These are phyloP conservation scores for Teunomyces funiuensis DNA, from an alignment of 805 yeast genomes.

Conservation along the genomic window DNA sequence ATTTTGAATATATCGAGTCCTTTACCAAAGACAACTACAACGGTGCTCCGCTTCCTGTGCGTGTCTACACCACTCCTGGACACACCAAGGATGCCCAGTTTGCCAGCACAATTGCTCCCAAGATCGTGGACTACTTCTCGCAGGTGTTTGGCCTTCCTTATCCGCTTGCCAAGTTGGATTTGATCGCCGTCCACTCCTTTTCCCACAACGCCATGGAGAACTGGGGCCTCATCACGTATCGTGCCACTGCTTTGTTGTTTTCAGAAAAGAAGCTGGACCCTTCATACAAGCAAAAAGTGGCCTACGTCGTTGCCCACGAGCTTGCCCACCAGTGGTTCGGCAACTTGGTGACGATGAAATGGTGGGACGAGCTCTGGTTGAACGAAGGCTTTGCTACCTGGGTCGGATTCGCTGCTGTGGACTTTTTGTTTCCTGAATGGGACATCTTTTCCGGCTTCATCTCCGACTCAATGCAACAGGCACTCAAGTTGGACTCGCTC, in stretches of 20 bases:
- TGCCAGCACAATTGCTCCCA: slow-evolving; percentile 49
- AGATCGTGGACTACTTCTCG: slow-evolving; percentile 51
- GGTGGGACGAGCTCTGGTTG: slow-evolving; percentile 93
- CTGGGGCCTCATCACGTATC: slow-evolving; percentile 76
- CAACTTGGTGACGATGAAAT: slow-evolving; percentile 83
- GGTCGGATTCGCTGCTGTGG: slow-evolving; percentile 72
- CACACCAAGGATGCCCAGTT: slow-evolving; percentile 45
- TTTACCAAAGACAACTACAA: slow-evolving; percentile 40
- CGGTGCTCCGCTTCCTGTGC: slow-evolving; percentile 45
- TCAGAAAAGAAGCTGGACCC: slow-evolving; percentile 48
- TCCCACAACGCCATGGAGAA: slow-evolving; percentile 91
- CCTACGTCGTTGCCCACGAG: slow-evolving; percentile 83
- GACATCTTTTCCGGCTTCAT: slow-evolving; percentile 62
- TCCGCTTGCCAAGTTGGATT: slow-evolving; percentile 79
- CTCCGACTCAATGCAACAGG: slow-evolving; percentile 50
- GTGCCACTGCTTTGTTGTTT: slow-evolving; percentile 53
- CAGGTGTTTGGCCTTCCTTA: slow-evolving; percentile 52
- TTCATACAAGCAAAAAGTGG: slow-evolving; percentile 64
- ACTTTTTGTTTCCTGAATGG: slow-evolving; percentile 77
- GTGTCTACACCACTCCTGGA: slow-evolving; percentile 55
- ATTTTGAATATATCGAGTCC: slow-evolving; percentile 53
- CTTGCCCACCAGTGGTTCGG: slow-evolving; percentile 94
- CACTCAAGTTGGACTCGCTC: slow-evolving; percentile 55
- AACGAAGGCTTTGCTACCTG: slow-evolving; percentile 91
- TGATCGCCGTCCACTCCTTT: slow-evolving; percentile 76